Evolutionary conservation across 371 early-diverging fungal species (phyloP), one percentile per base, ranked within the genome.

Genomic region (Apophysomyces ossiformis): DNA sequence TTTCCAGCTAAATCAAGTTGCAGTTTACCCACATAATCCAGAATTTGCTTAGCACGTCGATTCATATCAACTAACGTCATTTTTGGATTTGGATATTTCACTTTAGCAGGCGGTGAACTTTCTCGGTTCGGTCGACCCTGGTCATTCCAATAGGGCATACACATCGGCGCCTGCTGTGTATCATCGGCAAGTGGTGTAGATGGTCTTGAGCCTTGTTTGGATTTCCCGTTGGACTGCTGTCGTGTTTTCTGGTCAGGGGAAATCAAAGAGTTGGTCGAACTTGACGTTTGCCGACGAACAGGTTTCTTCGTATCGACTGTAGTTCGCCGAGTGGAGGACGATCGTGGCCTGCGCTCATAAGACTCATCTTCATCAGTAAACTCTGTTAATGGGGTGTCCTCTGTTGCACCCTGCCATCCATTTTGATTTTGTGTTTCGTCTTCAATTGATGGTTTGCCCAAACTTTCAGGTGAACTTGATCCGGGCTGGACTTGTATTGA

Each of bases 21-120:
- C 18, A 84, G 68, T 18, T 82, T 86, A 41, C 74, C 70, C 13
- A 89, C 76, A 57, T 83, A 87, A 12, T 87, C 87, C 64, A 86
- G 63, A 36, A 89, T 74, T 44, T 83, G 84, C 58, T 82, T 79
- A 12, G 84, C 82, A 7, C 89, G 82, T 63, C 83, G 84, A 63
- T 74, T 82, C 89, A 87, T 89, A 39, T 89, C 88, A 2, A 75
- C 73, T n/a, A 89, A 65, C 0, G 83, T 66, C 79, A 87, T 83
- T 60, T 78, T 79, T 12, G 85, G 57, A 57, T 75, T 71, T 13
- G 87, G 87, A 57, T 81, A 81, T 63, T 80, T 82, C 39, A 84
- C 67, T 60, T 78, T 80, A 13, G 85, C 78, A 15, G 86, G 84
- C 5, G 81, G 78, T 0, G 82, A 75, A 7, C 66, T 57, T 39